Evolutionary conservation across 2,329 filamentous ascomycete genomes (phyloP).

Genomic region (Shiraia bambusicola): DNA sequence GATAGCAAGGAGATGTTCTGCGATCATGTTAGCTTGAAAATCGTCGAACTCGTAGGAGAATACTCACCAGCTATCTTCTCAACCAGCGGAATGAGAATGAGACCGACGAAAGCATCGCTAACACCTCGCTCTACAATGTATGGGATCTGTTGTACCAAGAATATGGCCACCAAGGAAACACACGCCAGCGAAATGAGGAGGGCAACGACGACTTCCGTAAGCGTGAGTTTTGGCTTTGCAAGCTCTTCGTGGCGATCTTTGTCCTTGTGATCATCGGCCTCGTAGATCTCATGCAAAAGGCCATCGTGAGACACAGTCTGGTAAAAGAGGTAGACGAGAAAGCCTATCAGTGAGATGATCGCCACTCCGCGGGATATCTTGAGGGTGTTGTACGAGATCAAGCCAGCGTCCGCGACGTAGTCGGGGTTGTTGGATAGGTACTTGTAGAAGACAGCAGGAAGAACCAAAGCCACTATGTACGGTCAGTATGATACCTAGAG

Average conservation of each 20-base stretch:
- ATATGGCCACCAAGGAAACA: slow-evolving; percentile 72
- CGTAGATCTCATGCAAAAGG: slow-evolving; percentile 73
- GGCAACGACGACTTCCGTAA: slow-evolving; percentile 70
- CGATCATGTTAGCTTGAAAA: slow-evolving; percentile 4
- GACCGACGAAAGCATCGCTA: slow-evolving; percentile 59
- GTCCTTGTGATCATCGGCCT: slow-evolving; percentile 68
- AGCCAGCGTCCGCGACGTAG: slow-evolving; percentile 52
- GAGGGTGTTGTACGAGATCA: slow-evolving; percentile 59
- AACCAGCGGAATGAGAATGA: slow-evolving; percentile 78
- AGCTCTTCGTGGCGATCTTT: slow-evolving; percentile 63
- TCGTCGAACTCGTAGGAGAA: background rate
- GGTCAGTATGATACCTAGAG: slow-evolving; percentile 11
- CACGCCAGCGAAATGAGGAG: slow-evolving; percentile 65
- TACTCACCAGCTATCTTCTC: slow-evolving; percentile 69
- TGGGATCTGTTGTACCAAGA: slow-evolving; percentile 71
- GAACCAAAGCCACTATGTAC: slow-evolving; percentile 48
- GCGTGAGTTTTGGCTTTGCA: slow-evolving; percentile 67
- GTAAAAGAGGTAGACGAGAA: slow-evolving; percentile 63
- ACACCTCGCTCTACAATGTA: slow-evolving; percentile 57
- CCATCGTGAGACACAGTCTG: slow-evolving; percentile 76
- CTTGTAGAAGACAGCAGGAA: slow-evolving; percentile 57
- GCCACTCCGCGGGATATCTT: slow-evolving; percentile 71
- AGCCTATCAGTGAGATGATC: slow-evolving; percentile 70
- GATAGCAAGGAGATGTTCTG: slow-evolving; percentile 77
- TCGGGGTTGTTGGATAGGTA: slow-evolving; percentile 34